Conservation (phyloP, 495 filamentous ascomycete species). For the Sphaerosporella brunnea region DNA sequence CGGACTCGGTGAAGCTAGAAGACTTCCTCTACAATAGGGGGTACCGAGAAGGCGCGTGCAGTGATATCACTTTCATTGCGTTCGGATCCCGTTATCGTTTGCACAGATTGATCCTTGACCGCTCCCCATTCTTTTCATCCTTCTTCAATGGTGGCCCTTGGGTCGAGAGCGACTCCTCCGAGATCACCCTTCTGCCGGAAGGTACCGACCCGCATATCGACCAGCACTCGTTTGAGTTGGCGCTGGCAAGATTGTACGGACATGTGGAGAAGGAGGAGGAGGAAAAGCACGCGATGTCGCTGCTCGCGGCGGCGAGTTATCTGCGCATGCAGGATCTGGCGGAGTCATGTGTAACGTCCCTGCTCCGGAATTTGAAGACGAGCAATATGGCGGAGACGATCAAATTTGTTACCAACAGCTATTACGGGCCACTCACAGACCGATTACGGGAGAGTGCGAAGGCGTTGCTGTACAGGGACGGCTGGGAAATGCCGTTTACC, state of each 20-base stretch:
- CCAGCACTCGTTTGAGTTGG: constrained; percentile 38
- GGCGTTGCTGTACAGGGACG: constrained; percentile 42
- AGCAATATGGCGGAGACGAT: constrained; percentile 33
- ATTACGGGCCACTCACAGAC: constrained; percentile 40
- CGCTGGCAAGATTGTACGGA: constrained; percentile 40
- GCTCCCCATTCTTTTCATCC: constrained; percentile 40
- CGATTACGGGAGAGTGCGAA: constrained; percentile 39
- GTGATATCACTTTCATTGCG: constrained; percentile 37
- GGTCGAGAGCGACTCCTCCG: constrained; percentile 37
- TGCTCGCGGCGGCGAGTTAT: constrained; percentile 44
- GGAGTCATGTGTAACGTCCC: constrained; percentile 36
- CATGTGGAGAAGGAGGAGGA: constrained; percentile 33
- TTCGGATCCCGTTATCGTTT: constrained; percentile 38
- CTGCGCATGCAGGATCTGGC: constrained; percentile 42
- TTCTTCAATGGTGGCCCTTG: constrained; percentile 40
- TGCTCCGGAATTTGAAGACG: constrained; percentile 37
- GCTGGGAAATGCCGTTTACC: constrained; percentile 39
- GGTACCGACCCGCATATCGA: constrained; percentile 41
- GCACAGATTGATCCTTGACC: constrained; percentile 40
- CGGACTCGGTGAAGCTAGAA: constrained; percentile 33
- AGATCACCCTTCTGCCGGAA: constrained; percentile 40
- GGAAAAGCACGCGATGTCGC: constrained; percentile 36
- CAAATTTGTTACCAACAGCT: constrained; percentile 39
- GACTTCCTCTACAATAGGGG: constrained; percentile 42
- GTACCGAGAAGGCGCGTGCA: constrained; percentile 37